Percentiles rank a stretch among this genome's conserved stretches.
These are phyloP conservation scores for Pittosporum tobira DNA, from an alignment of 129 eudicot genomes.

Conservation along the genomic window DNA sequence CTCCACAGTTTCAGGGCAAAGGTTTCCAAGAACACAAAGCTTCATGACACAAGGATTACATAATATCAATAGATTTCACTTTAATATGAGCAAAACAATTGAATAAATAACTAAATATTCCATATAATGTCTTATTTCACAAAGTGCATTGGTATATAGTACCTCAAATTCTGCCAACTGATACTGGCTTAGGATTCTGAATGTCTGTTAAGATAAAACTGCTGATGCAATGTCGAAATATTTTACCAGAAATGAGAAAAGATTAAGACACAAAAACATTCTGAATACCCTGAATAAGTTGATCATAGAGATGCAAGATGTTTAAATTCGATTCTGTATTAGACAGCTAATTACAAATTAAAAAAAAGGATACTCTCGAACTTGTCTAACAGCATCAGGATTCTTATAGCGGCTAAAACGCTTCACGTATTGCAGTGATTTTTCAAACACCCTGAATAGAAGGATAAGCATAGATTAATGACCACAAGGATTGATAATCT, in stretches of 20 bases:
- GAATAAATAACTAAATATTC: too few relatives aligned
- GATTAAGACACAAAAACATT: neutral
- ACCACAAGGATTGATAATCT: neutral
- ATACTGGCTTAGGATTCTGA: constrained; percentile 70
- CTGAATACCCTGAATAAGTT: too few relatives aligned
- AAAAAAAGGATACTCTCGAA: constrained; percentile 99
- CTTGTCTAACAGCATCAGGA: constrained; percentile 94
- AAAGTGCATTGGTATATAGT: constrained; percentile 1
- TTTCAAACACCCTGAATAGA: constrained; percentile 74
- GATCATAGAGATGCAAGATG: too few relatives aligned
- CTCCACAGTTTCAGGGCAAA: constrained; percentile 96
- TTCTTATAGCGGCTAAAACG: constrained; percentile 96
- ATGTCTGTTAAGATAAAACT: constrained; percentile 37
- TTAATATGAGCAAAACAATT: too few relatives aligned
- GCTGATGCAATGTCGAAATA: neutral
- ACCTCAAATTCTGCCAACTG: constrained; percentile 94
- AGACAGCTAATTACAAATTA: too few relatives aligned
- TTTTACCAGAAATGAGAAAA: neutral
- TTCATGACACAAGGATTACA: constrained; percentile 17
- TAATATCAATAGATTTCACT: neutral
- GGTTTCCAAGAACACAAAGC: constrained; percentile 93
- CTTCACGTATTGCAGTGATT: constrained; percentile 89
- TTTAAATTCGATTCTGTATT: too few relatives aligned
- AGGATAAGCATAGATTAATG: constrained; percentile 1
- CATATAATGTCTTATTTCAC: too few relatives aligned